Base-by-base conservation (phyloP, 768 basidiomycete species). In the Tylopilus rubrobrunneus region DNA sequence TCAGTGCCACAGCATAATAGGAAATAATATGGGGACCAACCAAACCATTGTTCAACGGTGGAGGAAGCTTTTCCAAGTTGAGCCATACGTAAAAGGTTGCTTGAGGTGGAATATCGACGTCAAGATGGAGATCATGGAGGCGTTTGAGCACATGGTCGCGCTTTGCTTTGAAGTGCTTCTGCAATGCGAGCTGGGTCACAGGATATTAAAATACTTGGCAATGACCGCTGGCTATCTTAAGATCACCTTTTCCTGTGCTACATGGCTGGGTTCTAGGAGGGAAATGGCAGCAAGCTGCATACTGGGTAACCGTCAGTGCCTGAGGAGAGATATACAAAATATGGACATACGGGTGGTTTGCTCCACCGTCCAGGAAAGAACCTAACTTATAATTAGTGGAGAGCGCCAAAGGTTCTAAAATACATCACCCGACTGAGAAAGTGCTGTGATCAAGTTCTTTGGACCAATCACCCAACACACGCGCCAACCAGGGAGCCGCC, bases 21-120 rank as follows among this genome's bases (percentile, higher is more conserved):
- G 25, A 45, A 47, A n/a, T 2, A 48, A 14, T 4, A 25, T 12
- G n/a, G 23, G 15, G 15, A 74, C 78, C 7, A 56, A 89, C 87
- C 63, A 97, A 73, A 19, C 94, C 94, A 63, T 91, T 92, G 73
- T 93, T 92, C 42, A 97, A 67, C 7, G 95, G 95, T 5, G 82
- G 61, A 9, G 91, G 88, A 45, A 97, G 78, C 51, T 76, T 77
- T 67, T 86, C 86, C 21, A 96, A 77, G 72, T 90, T 89, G 55
- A 95, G 80, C 93, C 95, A 97, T 67, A 97, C 84, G 71, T 98
- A 97, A 73, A 97, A 98, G 3, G 95, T 97, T 51, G 85, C 84
- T 19, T 74, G 75, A 7, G 91, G 92, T 40, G 87, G 86, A 51
- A 89, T 72, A 44, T 81, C 75, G 43, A 97, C 89, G 47, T 87